Base-by-base conservation (phyloP, 108 stramenopile genomes). In the Asterionellopsis glacialis region DNA sequence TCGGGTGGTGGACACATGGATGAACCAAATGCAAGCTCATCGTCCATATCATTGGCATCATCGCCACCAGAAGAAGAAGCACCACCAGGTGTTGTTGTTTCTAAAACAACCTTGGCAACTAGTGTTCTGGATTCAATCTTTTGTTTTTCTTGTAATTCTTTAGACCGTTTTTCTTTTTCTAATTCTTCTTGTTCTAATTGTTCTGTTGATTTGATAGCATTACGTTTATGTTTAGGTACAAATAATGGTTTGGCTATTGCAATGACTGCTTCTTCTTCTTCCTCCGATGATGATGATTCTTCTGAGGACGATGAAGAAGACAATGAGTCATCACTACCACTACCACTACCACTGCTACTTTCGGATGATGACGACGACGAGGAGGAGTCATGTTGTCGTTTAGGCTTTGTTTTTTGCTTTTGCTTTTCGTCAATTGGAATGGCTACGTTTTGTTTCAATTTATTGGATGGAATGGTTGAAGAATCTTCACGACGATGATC, bases 221-320 rank as follows among this genome's bases (percentile, higher is more conserved):
- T 76, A 16, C 91, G 69, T 69, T 79, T 81, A 45, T 84, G 79
- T 57, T 81, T 80, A 11, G 91, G 91, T 11, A 92, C 72, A 60
- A 88, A 92, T 45, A 87, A 25, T 19, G 87, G 87, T 66, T 84
- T 86, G 9, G 87, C 57, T 22, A 72, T 50, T 22, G 69, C 33
- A n/a, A 43, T 28, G 26, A 69, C 74, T 0, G 57, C 59, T 9
- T 47, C 68, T 6, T 69, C 67, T 15, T 82, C 64, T 22, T 65
- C 61, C 39, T 38, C 45, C 16, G 54, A 55, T 39, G 54, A 58
- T 42, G 55, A 51, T n/a, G 59, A 65, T 67, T 41, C 62, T 58
- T 21, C 65, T 61, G 44, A 56, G 55, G 42, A 76, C 7, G 77
- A 72, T 9, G 70, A 58, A 9, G 61, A 64, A n/a, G 48, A 52